Evolutionary conservation across 305 asterid species (phyloP), one percentile per base, ranked within the genome.

Genomic region (Ajuga reptans): DNA sequence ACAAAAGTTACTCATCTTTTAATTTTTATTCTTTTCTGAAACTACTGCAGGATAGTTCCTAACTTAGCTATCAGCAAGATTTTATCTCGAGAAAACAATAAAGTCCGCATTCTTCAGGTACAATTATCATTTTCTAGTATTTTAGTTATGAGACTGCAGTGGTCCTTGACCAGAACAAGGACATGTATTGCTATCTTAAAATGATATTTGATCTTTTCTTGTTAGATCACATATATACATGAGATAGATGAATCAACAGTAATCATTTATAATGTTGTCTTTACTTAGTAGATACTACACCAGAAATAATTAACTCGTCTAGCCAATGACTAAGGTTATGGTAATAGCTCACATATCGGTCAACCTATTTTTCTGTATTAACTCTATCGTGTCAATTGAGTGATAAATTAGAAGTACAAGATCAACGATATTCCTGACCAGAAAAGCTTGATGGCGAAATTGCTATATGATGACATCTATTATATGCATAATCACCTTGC

Each of bases 31-130:
- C 18, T 71, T 61, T 50, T 4, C 43, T 29, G 61, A 64, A 71
- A 68, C 42, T 77, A 55, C 68, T 85, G 84, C 95, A 92, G 96
- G 85, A 81, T 92, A 61, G 96, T 92, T 79, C 98, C 98, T 43
- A 92, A 89, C 75, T 87, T 92, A 79, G 98, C 95, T 3, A 92
- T 92, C 84, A 89, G 97, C 85, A 92, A 88, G 91, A 79, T 92
- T 67, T 78, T 89, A 66, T 86, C 93, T 53, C 86, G 97, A 65
- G 95, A 92, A 77, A 88, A 86, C 84, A 84, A 92, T 70, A 90
- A 83, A 81, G 95, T 92, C 64, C 90, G 95, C 72, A 90, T 88
- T 78, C 90, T 88, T 81, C 98, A 88, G 97, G 98, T 88, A 77
- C 71, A 43, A 36, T 47, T 9, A 11, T 12, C 41, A 54, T 72